Evolutionary conservation across 352 stramenopile species (phyloP).

Genomic region (Phytophthora pisi): DNA sequence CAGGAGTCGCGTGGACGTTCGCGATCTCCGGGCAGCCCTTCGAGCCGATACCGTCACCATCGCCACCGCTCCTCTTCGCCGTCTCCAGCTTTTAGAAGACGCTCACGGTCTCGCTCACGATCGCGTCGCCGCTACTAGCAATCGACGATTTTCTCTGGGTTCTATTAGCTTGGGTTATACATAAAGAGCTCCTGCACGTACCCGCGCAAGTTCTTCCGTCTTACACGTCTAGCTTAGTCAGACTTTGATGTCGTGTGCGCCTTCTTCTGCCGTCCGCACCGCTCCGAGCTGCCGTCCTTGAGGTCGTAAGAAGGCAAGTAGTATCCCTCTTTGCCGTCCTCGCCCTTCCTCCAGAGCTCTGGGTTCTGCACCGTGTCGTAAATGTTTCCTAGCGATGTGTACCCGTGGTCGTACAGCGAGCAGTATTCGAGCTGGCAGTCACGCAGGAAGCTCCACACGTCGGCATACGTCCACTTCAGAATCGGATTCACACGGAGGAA

Average conservation of each 20-base stretch:
- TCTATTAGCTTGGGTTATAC: conserved; percentile 28
- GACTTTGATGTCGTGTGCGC: conserved; percentile 72
- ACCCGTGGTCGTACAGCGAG: conserved; percentile 91
- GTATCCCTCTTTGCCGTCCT: conserved; percentile 55
- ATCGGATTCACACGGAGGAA: conserved; percentile 99
- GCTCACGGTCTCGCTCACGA: conserved; percentile 27
- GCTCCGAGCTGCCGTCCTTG: conserved; percentile 70
- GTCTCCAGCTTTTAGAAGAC: conserved; percentile 21
- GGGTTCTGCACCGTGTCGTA: conserved; percentile 96
- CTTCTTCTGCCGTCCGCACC: conserved; percentile 80
- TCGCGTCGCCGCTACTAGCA: conserved; percentile 21
- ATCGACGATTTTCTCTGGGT: conserved; percentile 1
- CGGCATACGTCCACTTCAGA: conserved; percentile 95
- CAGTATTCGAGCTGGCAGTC: conserved; percentile 90
- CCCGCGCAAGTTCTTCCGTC: neutral
- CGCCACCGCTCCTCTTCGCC: conserved; percentile 27
- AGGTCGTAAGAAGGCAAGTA: conserved; percentile 80
- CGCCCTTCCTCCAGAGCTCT: conserved; percentile 77
- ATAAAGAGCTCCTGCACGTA: neutral
- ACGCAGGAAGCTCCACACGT: conserved; percentile 94
- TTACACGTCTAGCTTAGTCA: conserved; percentile 23
- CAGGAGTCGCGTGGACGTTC: conserved; percentile 17
- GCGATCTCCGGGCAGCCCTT: conserved; percentile 8
- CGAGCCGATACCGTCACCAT: conserved; percentile 18
- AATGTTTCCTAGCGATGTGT: conserved; percentile 94